phyloP scores from a whole-genome alignment of 2,329 filamentous ascomycete species.

The Aspergillus hiratsukae region DNA sequence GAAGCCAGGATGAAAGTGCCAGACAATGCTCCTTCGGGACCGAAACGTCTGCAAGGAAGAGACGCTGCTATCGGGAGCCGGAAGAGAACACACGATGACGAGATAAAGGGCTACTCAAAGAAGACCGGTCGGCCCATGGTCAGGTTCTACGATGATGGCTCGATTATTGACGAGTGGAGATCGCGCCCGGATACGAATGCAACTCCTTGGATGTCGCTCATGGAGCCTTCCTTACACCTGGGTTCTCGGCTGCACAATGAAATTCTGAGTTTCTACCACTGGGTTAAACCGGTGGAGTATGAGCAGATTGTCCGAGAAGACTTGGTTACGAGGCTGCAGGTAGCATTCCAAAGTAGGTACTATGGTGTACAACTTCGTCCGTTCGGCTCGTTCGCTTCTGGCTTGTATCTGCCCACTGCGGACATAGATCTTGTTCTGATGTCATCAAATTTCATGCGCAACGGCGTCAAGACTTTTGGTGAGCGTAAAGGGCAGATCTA shows the following conservation, averaged over 20 bases:
- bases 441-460: constrained; percentile 56
- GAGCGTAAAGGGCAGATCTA: constrained; percentile 54
- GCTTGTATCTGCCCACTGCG: constrained; percentile 69
- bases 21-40: constrained; percentile 34
- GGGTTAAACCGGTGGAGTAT: constrained; percentile 69
- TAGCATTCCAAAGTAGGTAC: constrained; percentile 55
- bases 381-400: constrained; percentile 94
- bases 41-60: constrained; percentile 25
- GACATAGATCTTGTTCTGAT: constrained; percentile 93
- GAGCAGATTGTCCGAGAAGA: constrained; percentile 71
- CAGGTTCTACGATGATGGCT: constrained; percentile 49
- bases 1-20: constrained; percentile 28
- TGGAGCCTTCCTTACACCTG: constrained; percentile 28
- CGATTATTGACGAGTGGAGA: constrained; percentile 52
- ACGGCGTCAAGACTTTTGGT: constrained; percentile 46
- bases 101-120: constrained; percentile 57
- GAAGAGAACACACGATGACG: constrained; percentile 71
- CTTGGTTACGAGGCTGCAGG: constrained; percentile 65
- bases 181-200: constrained; percentile 37
- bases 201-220: constrained; percentile 58
- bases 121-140: constrained; percentile 49
- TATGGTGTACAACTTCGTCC: constrained; percentile 61
- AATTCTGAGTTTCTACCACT: constrained; percentile 82
- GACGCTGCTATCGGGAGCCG: constrained; percentile 56
- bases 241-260: constrained; percentile 74